Base-by-base conservation (phyloP, 2,329 filamentous ascomycete genomes). In the Hypoxylon sp. region DNA sequence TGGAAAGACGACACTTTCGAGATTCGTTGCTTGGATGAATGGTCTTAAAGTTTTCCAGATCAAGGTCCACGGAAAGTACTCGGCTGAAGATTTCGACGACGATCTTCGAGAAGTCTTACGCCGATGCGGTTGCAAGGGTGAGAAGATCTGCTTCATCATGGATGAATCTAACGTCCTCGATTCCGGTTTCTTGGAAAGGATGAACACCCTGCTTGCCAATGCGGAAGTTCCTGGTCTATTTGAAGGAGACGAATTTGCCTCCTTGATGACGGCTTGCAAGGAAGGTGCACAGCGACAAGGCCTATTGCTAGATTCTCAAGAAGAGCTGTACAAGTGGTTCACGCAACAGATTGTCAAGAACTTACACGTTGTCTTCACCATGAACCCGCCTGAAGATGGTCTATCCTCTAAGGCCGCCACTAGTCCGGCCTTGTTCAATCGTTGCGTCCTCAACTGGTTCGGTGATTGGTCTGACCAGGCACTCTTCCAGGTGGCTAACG, bases 131-230 rank as follows among this genome's bases (percentile, higher is more conserved):
- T 98, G 94, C 82, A 97, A 97, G 82, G 95, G 95, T 34, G 95
- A 99, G 77, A 98, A 98, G 84, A 97, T 99, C 50, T 99, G 96
- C 81, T 99, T 99, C 83, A 97, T 99, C 82, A 98, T 99, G 94
- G 95, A 99, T 76, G 95, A 99, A 81, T 91, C 94, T 8, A 99
- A 99, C 73, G 95, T 99, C 34, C 86, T 99, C 26, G 95, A 99
- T 78, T 99, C 95, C 44, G 95, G 95, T 56, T 99, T 99, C 88
- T 80, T 99, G 57, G 95, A 99, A 79, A 90, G 96, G 72, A 99
- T 99, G 95, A 99, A 99, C 77, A 99, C 95, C 0, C 81, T 99
- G 52, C 89, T 99, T 64, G 96, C 95, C 72, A 99, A 99, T 76
- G 95, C 96, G n/a, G 96, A 99, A 80, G 95, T 99, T 10, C 95